phyloP scores from a whole-genome alignment of 805 yeast genomes.

The Metschnikowia drakensbergensis region DNA sequence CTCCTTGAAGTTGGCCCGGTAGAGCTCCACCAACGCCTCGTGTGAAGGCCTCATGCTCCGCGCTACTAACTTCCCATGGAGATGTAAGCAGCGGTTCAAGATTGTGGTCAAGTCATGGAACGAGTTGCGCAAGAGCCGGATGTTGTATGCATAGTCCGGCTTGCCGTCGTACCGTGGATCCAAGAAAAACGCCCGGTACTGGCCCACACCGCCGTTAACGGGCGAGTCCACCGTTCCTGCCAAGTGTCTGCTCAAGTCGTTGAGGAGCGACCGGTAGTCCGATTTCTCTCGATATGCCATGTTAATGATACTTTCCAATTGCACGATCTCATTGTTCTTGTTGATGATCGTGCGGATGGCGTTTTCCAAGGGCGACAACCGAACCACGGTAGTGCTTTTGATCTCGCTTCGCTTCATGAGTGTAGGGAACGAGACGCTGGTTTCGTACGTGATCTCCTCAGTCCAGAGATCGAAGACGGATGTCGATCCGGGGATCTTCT shows the following conservation, averaged over 20 bases:
- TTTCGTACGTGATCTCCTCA: slow-evolving; percentile 77
- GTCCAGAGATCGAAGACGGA: slow-evolving; percentile 80
- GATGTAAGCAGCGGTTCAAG: slow-evolving; percentile 58
- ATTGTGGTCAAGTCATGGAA: slow-evolving; percentile 68
- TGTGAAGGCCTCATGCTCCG: slow-evolving; percentile 58
- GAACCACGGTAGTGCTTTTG: slow-evolving; percentile 42
- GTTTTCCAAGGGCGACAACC: slow-evolving; percentile 79
- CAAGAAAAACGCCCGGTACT: slow-evolving; percentile 65
- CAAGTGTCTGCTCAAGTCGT: slow-evolving; percentile 64
- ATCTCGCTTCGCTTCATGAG: slow-evolving; percentile 82
- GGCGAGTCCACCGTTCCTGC: slow-evolving; percentile 91
- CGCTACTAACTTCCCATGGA: slow-evolving; percentile 66
- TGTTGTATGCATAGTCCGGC: slow-evolving; percentile 27
- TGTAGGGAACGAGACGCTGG: slow-evolving; percentile 77
- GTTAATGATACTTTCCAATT: slow-evolving; percentile 57
- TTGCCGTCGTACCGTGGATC: slow-evolving; percentile 34
- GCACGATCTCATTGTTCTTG: slow-evolving; percentile 70
- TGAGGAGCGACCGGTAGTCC: slow-evolving; percentile 47
- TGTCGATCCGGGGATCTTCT: slow-evolving; percentile 70
- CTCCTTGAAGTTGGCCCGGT: slow-evolving; percentile 58
- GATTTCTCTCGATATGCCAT: slow-evolving; percentile 50
- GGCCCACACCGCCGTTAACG: slow-evolving; percentile 88
- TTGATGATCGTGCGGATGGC: slow-evolving; percentile 64
- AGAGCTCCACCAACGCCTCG: slow-evolving; percentile 59
- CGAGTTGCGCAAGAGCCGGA: slow-evolving; percentile 43